phyloP scores from a whole-genome alignment of 2,329 filamentous ascomycete genomes.

The Colletotrichum nymphaeae region DNA sequence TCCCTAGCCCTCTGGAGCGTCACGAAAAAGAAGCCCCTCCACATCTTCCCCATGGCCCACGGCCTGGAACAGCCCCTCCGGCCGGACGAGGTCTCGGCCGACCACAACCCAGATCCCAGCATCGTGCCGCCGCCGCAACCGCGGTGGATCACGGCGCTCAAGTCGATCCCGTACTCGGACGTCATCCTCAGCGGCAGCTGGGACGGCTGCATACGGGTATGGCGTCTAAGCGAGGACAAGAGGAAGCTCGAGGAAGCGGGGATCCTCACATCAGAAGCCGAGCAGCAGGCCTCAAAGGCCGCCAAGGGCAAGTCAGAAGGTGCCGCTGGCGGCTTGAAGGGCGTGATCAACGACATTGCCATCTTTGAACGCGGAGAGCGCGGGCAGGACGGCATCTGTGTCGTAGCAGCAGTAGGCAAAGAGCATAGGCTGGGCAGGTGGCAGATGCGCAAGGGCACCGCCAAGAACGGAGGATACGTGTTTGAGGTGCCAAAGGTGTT shows the following conservation, averaged over 20 bases:
- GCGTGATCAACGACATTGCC: slow-evolving; percentile 89
- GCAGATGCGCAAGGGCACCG: slow-evolving; percentile 69
- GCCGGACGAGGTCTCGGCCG: slow-evolving; percentile 79
- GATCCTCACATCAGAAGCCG: slow-evolving; percentile 55
- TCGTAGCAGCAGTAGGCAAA: slow-evolving; percentile 88
- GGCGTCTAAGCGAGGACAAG: slow-evolving; percentile 88
- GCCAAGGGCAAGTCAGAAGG: slow-evolving; percentile 36
- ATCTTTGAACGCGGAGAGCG: slow-evolving; percentile 87
- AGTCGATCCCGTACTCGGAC: slow-evolving; percentile 89
- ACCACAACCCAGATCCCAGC: slow-evolving; percentile 69
- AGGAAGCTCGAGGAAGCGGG: slow-evolving; percentile 80
- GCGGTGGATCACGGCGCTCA: slow-evolving; percentile 90
- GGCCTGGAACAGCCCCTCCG: slow-evolving; percentile 81
- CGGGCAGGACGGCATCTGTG: slow-evolving; percentile 80
- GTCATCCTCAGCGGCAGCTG: slow-evolving; percentile 92
- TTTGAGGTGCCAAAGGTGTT: slow-evolving; percentile 78
- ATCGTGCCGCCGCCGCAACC: slow-evolving; percentile 75
- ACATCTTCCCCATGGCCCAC: slow-evolving; percentile 83
- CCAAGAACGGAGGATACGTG: slow-evolving; percentile 86
- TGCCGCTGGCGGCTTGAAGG: slow-evolving; percentile 56
- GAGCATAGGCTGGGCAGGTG: slow-evolving; percentile 89
- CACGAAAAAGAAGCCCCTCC: slow-evolving; percentile 94
- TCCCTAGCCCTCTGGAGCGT: slow-evolving; percentile 87
- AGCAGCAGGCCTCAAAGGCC: slow-evolving; percentile 29
- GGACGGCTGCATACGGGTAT: slow-evolving; percentile 89